These are phyloP conservation scores for Hyphodiscus sp. DNA, from an alignment of 2,329 filamentous ascomycete genomes.

Conservation along the genomic window DNA sequence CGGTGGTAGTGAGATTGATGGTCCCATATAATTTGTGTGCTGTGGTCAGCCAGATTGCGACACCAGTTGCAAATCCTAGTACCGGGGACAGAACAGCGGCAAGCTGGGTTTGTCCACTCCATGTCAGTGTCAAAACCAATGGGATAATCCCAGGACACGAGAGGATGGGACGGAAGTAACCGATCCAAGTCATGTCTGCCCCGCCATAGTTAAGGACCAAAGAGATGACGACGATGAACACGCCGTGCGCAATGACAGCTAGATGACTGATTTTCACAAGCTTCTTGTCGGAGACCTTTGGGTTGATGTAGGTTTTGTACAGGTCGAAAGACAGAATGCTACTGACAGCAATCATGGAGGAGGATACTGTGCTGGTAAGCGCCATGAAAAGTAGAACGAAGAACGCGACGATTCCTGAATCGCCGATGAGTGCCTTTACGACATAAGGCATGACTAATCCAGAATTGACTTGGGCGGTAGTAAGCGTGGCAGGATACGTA, in stretches of 20 bases:
- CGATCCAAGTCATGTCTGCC: constrained; percentile 39
- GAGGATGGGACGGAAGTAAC: constrained; percentile 11
- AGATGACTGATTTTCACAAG: constrained; percentile 39
- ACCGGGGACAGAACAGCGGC: constrained; percentile 45
- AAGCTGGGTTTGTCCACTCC: constrained; percentile 38
- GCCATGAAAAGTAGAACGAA: constrained; percentile 46
- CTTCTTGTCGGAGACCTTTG: constrained; percentile 36
- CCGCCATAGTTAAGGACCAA: constrained; percentile 42
- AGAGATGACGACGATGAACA: constrained; percentile 42
- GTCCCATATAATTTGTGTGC: constrained; percentile 40
- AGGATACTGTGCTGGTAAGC: constrained; percentile 42
- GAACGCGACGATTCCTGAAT: constrained; percentile 30
- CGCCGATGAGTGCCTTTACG: constrained; percentile 26
- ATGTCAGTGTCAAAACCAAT: constrained; percentile 27
- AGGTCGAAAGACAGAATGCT: constrained; percentile 44
- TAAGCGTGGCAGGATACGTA: constrained; percentile 28
- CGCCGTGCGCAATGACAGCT: constrained; percentile 40
- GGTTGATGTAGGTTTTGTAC: constrained; percentile 42
- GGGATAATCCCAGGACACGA: constrained; percentile 26
- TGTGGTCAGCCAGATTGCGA: constrained; percentile 46
- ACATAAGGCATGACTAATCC: constrained; percentile 28
- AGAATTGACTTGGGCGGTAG: constrained; percentile 16
- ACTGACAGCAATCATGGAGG: constrained; percentile 44
- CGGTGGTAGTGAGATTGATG: constrained; percentile 42
- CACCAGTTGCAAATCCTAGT: constrained; percentile 42